Percentiles rank a stretch among this genome's conserved stretches.
These are phyloP conservation scores for Fusarium pininemorale DNA, from an alignment of 2,329 filamentous ascomycete species.

Conservation along the genomic window DNA sequence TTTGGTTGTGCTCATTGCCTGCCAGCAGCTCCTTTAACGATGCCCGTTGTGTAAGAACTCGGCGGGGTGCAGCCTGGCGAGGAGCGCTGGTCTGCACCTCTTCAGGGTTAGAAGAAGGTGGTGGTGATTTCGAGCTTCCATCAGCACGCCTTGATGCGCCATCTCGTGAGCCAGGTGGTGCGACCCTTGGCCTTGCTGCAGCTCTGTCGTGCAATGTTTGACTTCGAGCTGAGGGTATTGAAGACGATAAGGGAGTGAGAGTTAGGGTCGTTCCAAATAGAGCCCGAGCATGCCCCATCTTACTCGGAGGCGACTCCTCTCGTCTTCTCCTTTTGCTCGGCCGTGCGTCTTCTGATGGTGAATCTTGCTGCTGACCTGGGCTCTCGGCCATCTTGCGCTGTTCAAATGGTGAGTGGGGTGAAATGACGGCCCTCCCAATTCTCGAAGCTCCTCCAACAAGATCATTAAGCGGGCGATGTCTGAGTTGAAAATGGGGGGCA, in stretches of 20 bases:
- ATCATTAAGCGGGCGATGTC: conserved; percentile 55
- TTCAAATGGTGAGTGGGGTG: conserved; percentile 48
- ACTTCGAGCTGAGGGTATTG: conserved; percentile 17
- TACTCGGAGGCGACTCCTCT: conserved; percentile 46
- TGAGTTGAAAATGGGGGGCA: conserved; percentile 49
- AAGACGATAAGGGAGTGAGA: conserved; percentile 40
- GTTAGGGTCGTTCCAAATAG: conserved; percentile 49
- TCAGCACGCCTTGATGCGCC: neutral
- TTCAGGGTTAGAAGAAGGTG: neutral
- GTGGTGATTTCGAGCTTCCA: conserved; percentile 35
- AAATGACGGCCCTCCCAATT: conserved; percentile 47
- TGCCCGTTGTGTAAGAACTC: conserved; percentile 19
- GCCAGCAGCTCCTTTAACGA: conserved; percentile 23
- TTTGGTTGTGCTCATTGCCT: conserved; percentile 20
- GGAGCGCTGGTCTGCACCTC: neutral
- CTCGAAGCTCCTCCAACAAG: conserved; percentile 45
- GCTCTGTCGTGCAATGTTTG: conserved; percentile 35
- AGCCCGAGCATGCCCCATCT: conserved; percentile 46
- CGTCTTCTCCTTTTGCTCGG: conserved; percentile 43
- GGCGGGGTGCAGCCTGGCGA: conserved; percentile 10
- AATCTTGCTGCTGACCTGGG: conserved; percentile 21
- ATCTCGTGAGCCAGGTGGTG: neutral
- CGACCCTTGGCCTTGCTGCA: conserved; percentile 7
- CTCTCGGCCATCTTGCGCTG: conserved; percentile 38
- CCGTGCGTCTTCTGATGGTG: conserved; percentile 28